Percentiles rank a stretch among this genome's conserved stretches.
Conservation (phyloP, 23 red algal genomes). For the Chondrus crispus region DNA sequence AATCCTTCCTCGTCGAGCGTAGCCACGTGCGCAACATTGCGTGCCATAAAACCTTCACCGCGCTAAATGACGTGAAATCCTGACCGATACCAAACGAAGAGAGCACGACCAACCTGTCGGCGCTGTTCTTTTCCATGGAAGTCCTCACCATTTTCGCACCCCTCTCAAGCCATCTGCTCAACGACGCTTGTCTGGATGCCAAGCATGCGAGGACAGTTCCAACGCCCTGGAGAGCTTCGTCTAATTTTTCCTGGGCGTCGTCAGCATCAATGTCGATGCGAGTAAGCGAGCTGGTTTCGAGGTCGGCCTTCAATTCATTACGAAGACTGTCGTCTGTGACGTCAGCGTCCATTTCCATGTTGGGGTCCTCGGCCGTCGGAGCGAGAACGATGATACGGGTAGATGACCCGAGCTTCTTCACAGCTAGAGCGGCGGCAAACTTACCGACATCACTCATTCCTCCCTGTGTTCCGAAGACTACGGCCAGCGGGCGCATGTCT, state of each 20-base stretch:
- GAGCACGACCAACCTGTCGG: neutral
- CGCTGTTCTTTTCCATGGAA: neutral
- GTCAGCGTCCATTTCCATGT: neutral
- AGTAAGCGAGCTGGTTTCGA: neutral
- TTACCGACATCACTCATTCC: neutral
- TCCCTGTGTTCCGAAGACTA: neutral
- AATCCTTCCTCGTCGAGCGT: neutral
- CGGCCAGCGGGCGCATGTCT: neutral
- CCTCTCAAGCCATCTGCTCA: neutral
- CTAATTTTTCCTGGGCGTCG: neutral
- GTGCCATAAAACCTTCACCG: neutral
- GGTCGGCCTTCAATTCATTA: neutral
- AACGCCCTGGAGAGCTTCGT: neutral
- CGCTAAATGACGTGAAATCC: neutral
- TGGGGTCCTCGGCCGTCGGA: neutral
- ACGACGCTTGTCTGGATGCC: neutral
- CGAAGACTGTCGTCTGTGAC: neutral
- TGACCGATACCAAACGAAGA: slow-evolving; percentile 6
- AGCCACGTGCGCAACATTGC: neutral
- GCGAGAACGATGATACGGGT: neutral
- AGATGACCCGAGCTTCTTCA: neutral
- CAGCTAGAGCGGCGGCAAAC: neutral
- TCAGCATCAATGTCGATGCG: neutral
- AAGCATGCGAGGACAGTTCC: neutral
- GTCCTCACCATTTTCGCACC: neutral